These are phyloP conservation scores for Nicotiana sylvestris DNA, from an alignment of 257 asterid species.

Conservation along the genomic window DNA sequence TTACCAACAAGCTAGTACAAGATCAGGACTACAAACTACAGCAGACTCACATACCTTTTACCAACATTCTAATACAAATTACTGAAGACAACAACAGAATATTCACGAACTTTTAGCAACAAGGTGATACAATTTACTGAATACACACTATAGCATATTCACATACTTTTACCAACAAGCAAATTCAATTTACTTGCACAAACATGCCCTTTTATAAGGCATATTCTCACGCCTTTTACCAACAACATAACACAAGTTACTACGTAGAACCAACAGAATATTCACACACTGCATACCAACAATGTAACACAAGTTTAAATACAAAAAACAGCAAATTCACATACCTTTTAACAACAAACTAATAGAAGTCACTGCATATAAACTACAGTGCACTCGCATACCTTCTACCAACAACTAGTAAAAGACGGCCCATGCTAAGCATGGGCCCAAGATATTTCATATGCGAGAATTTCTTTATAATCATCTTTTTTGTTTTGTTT, in stretches of 20 bases:
- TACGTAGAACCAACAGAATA: neutral
- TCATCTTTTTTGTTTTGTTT: too few species aligned
- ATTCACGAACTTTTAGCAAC: neutral
- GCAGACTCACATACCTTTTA: neutral
- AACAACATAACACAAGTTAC: neutral
- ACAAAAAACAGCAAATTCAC: neutral
- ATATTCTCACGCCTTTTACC: neutral
- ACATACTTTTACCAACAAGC: neutral
- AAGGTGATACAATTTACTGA: neutral
- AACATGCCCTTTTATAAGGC: neutral
- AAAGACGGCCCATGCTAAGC: too few species aligned
- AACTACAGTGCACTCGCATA: neutral
- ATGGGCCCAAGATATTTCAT: too few species aligned
- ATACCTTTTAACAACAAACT: neutral
- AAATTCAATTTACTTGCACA: too few species aligned
- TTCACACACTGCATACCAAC: neutral
- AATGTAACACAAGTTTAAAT: neutral
- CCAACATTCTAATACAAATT: neutral
- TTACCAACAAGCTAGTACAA: neutral
- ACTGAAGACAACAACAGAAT: neutral
- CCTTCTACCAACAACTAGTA: neutral
- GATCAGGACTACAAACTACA: neutral
- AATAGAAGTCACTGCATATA: neutral
- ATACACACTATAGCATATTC: neutral
- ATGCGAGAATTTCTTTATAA: too few species aligned